A percentile compares a stretch with the other conserved stretches of the same genome.
These are phyloP conservation scores for Tetrapisispora pingtungensis DNA, from an alignment of 805 yeast genomes.

Conservation along the genomic window DNA sequence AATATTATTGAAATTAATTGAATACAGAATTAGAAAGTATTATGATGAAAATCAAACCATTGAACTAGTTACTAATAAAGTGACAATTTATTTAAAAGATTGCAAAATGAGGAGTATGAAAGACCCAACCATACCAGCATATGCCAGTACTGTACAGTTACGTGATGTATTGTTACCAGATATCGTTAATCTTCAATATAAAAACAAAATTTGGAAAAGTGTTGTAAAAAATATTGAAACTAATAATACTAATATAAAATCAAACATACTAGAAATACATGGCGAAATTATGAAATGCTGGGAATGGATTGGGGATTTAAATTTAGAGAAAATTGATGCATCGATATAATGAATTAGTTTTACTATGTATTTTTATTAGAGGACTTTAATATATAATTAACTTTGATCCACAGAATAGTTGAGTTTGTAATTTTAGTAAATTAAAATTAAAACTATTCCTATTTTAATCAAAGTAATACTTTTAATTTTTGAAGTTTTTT, in stretches of 20 bases:
- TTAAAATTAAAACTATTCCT: too few species aligned
- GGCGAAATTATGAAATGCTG: constrained; percentile 85
- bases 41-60: constrained; percentile 34
- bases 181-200: constrained; percentile 22
- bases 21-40: constrained; percentile 31
- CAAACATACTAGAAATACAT: constrained; percentile 56
- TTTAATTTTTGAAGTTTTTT: too few species aligned
- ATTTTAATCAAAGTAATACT: too few species aligned
- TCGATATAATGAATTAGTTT: background rate
- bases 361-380: too few species aligned
- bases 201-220: constrained; percentile 47
- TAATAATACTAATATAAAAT: constrained; percentile 52
- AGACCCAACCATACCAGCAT: constrained; percentile 30
- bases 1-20: constrained; percentile 19
- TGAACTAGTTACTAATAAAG: constrained; percentile 38
- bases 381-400: too few species aligned
- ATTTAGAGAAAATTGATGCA: background rate
- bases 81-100: constrained; percentile 40
- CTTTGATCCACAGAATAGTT: too few species aligned
- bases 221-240: constrained; percentile 48
- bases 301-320: constrained; percentile 61
- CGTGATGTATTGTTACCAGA: constrained; percentile 49
- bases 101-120: constrained; percentile 33
- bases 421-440: too few species aligned
- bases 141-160: constrained; percentile 60